Percentiles rank a stretch among this genome's conserved stretches.
These are phyloP conservation scores for Pyricularia pennisetigena DNA, from an alignment of 2,329 filamentous ascomycete genomes.

Conservation along the genomic window DNA sequence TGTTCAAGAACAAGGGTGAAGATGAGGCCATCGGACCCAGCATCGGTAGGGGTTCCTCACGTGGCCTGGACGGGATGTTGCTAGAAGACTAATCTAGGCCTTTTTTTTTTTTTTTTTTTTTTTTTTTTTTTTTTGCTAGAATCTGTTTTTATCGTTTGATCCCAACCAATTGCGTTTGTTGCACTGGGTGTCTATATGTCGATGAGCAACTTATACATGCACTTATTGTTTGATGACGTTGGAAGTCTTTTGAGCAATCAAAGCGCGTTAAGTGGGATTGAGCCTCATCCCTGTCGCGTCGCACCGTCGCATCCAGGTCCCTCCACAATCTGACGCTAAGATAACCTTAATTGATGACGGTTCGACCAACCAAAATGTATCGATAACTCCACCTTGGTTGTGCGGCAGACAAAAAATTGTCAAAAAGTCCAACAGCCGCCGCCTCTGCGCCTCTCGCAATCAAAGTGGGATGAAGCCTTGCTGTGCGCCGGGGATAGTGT, in stretches of 20 bases:
- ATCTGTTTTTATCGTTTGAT: not conserved
- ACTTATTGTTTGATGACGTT: not conserved
- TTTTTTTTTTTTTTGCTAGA: not conserved
- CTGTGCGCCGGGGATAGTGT: not conserved
- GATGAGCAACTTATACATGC: not conserved
- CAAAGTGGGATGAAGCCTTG: constrained; percentile 1
- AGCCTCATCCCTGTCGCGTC: not conserved
- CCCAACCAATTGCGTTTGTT: not conserved
- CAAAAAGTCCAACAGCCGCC: not conserved
- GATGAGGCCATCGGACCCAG: not conserved
- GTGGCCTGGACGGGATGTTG: not conserved
- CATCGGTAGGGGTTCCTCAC: not conserved
- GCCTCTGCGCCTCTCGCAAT: not conserved
- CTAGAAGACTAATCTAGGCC: not conserved
- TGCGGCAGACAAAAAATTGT: constrained; percentile 12
- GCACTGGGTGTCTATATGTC: too few species aligned
- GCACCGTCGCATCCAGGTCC: not conserved
- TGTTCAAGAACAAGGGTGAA: not conserved
- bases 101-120: not conserved
- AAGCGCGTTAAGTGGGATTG: not conserved
- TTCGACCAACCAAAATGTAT: not conserved
- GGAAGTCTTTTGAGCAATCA: not conserved
- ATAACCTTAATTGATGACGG: constrained; percentile 21
- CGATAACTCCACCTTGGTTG: constrained; percentile 6
- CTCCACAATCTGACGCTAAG: constrained; percentile 19